Percentiles rank a stretch among this genome's conserved stretches.
Evolutionary conservation across 352 stramenopile genomes (phyloP).

Genomic region (Pseudoperonospora humuli): DNA sequence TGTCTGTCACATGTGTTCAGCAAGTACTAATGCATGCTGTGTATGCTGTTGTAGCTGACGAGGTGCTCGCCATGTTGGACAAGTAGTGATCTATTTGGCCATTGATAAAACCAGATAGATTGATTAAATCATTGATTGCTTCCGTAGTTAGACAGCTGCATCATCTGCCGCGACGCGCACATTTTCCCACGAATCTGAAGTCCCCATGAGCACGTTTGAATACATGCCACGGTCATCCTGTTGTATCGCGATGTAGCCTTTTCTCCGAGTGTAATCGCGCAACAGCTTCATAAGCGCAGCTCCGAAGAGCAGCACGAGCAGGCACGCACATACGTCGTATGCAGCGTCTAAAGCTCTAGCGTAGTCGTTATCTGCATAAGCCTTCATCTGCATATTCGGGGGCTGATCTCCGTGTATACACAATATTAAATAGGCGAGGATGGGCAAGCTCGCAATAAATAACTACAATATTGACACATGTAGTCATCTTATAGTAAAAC

Average conservation of each 20-base stretch:
- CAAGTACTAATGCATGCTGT: neutral
- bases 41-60: constrained; percentile 27
- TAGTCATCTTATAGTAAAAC: too few relatives aligned
- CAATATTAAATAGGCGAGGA: too few relatives aligned
- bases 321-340: constrained; percentile 36
- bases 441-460: neutral
- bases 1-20: neutral
- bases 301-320: constrained; percentile 35
- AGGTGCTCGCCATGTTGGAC: constrained; percentile 48
- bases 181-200: constrained; percentile 66
- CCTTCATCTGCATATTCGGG: constrained; percentile 10
- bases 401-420: too few relatives aligned
- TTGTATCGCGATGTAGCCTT: constrained; percentile 55
- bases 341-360: constrained; percentile 6
- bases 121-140: too few relatives aligned
- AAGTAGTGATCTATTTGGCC: constrained; percentile 17
- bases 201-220: constrained; percentile 43
- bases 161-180: constrained; percentile 11
- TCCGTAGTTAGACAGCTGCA: constrained; percentile 13
- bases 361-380: neutral
- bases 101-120: too few relatives aligned
- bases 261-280: constrained; percentile 34
- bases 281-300: constrained; percentile 40
- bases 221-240: constrained; percentile 64
- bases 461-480: constrained; percentile 10